Evolutionary conservation across 192 early-diverging fungal genomes (phyloP).

Genomic region (Gigaspora rosea): DNA sequence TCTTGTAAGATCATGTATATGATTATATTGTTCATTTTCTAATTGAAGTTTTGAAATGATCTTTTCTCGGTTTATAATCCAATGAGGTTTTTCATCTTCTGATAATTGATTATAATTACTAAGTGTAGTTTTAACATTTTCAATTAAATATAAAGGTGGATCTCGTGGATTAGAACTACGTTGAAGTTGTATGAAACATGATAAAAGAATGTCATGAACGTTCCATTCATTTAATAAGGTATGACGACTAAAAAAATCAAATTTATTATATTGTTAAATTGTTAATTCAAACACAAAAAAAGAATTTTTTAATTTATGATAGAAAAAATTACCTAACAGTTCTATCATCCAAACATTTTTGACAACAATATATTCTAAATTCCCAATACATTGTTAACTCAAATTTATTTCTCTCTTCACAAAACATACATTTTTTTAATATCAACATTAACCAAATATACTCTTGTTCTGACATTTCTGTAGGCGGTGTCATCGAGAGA

Average conservation of each 20-base stretch:
- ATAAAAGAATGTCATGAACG: neutral
- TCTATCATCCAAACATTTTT: constrained; percentile 4
- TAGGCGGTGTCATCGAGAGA: neutral
- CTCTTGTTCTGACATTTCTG: neutral
- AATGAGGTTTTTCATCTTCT: neutral
- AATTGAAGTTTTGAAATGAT: neutral
- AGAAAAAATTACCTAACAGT: constrained; percentile 2
- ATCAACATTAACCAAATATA: constrained; percentile 18
- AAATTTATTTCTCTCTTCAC: constrained; percentile 13
- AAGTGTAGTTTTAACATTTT: neutral
- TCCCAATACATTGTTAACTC: constrained; percentile 14
- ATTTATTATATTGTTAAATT: neutral
- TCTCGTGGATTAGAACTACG: neutral
- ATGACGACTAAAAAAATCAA: neutral
- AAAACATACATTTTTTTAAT: constrained; percentile 10
- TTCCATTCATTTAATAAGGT: neutral
- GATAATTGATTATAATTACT: neutral
- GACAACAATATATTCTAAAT: constrained; percentile 17
- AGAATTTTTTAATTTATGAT: neutral
- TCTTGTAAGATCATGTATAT: neutral
- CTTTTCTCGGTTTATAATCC: neutral
- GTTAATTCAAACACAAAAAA: neutral
- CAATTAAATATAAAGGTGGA: neutral
- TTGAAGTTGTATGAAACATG: neutral
- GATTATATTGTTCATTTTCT: neutral